Evolutionary conservation across 805 yeast species (phyloP), one percentile per base, ranked within the genome.

Genomic region (Jamesozyma spencerorum): DNA sequence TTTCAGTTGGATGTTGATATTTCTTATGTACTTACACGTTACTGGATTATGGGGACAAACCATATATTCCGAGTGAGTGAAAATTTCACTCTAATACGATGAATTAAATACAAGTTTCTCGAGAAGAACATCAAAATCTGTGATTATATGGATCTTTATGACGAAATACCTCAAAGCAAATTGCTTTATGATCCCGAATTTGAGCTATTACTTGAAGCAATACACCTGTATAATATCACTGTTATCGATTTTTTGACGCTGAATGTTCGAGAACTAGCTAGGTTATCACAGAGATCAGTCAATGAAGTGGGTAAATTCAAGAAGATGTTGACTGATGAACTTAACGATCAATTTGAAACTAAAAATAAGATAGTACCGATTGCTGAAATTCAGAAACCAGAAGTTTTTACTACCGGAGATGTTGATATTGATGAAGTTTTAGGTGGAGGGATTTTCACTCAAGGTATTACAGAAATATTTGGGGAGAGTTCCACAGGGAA

Each of bases 401-500:
- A 18, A 5, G 31, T 31, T 26, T 70, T 77, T 52, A 69, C 82
- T 6, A 68, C 80, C 0, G 84, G 84, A 0, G 78, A 72, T 51
- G 55, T 53, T 1, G 49, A 46, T 4, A 46, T 82, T 1, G 88
- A 82, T 52, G 51, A 47, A 8, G 43, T 64, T 0, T 54, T 82
- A 4, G 65, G 68, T 31, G 81, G 79, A 3, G 90, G 88, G 0
- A 64, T 81, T 3, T 70, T 64, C 2, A 56, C 72, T 2, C 74
- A 79, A 2, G 60, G 69, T 18, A 55, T 82, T 2, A 79, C 87
- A 0, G 97, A 88, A 62, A 56, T 90, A 3, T 79, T 77, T 49
- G 97, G 97, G 0, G 82, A 81, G 19, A 77, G 94, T 38, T 84
- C 94, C 0, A 72, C 83, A 1, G 97, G 96, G 0, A 90, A 90